Evolutionary conservation across 768 basidiomycete genomes (phyloP).

Genomic region (Kwoniella bestiolae): DNA sequence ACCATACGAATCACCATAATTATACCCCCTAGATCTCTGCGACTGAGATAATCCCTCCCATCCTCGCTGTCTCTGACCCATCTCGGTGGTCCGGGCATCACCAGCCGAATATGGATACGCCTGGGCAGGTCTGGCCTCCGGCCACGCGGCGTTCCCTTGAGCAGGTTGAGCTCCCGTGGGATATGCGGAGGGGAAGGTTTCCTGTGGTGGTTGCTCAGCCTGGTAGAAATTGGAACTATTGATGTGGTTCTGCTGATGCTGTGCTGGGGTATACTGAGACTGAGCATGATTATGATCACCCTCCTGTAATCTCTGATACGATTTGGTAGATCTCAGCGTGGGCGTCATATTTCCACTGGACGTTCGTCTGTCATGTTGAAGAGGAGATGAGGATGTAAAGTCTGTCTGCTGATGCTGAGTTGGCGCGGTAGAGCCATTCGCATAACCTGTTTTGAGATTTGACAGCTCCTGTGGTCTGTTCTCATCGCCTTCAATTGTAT

Average conservation of each 20-base stretch:
- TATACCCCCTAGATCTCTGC: not conserved
- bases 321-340: conserved; percentile 12
- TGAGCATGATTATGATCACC: not conserved
- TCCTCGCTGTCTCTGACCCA: conserved; percentile 3
- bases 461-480: conserved; percentile 7
- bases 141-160: not conserved
- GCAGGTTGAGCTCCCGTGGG: not conserved
- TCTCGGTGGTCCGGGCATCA: not conserved
- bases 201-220: no score
- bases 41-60: not conserved
- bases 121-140: not conserved
- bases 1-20: not conserved
- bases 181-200: conserved; percentile 6
- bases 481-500: conserved; percentile 6
- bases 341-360: not conserved
- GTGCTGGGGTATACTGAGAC: not conserved
- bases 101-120: not conserved
- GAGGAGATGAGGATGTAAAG: no score
- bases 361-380: not conserved
- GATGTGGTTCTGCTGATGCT: no score
- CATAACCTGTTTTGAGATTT: conserved; percentile 1
- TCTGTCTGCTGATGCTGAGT: no score
- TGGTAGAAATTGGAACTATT: no score
- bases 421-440: no score
- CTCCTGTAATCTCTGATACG: conserved; percentile 15